A percentile compares a stretch with the other conserved stretches of the same genome.
Conservation (phyloP, 805 yeast genomes). For the Yamadazyma akitaensis region DNA sequence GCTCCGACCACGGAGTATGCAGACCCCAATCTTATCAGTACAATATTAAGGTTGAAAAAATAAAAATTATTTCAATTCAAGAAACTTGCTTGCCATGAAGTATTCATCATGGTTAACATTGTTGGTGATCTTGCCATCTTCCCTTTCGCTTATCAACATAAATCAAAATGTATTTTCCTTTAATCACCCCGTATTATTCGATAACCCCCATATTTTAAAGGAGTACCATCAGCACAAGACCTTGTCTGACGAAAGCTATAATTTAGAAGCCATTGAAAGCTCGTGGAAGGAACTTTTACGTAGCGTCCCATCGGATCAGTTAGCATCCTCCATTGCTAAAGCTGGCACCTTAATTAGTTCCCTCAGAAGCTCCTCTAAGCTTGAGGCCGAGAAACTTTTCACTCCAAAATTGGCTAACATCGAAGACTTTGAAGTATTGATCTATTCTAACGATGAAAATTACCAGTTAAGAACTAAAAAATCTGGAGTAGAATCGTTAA, state of each 20-base stretch:
- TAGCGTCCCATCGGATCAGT: background rate
- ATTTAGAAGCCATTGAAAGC: background rate
- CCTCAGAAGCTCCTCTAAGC: background rate
- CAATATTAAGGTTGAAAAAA: no score
- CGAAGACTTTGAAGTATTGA: slow-evolving; percentile 9
- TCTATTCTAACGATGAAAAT: slow-evolving; percentile 3
- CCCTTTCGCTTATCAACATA: background rate
- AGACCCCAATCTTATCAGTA: no score
- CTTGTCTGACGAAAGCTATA: background rate
- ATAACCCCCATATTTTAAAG: slow-evolving; percentile 10
- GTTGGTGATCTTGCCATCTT: background rate
- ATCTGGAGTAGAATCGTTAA: slow-evolving; percentile 52
- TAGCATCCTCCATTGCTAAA: slow-evolving; percentile 2
- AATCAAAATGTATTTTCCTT: slow-evolving; percentile 9
- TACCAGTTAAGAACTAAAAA: slow-evolving; percentile 10
- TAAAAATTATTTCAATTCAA: no score
- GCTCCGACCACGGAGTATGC: no score
- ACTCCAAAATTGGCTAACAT: background rate
- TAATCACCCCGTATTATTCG: slow-evolving; percentile 8
- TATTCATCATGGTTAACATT: background rate
- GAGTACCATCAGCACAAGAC: slow-evolving; percentile 7
- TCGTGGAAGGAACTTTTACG: slow-evolving; percentile 3
- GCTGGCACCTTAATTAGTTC: background rate
- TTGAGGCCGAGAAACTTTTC: background rate
- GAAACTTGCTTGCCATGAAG: background rate